A percentile compares a stretch with the other conserved stretches of the same genome.
Evolutionary conservation across 352 stramenopile genomes (phyloP).

Genomic region (Phytophthora macrochlamydospora): DNA sequence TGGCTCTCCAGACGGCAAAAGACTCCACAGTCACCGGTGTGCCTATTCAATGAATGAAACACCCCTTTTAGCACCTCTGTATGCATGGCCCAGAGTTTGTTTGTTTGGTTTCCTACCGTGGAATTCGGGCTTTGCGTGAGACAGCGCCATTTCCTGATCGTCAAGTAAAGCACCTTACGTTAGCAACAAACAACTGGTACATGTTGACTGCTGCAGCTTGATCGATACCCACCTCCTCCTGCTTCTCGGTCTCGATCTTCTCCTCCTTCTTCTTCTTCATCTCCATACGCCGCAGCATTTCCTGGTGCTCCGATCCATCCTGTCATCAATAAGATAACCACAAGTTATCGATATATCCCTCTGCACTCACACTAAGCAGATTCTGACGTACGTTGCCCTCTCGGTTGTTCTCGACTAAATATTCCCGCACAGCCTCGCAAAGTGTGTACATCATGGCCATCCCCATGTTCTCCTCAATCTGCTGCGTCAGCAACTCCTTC

Average conservation of each 20-base stretch:
- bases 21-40: slow-evolving; percentile 82
- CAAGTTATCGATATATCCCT: too few relatives aligned
- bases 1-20: slow-evolving; percentile 73
- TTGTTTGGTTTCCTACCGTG: slow-evolving; percentile 23
- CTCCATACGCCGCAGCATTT: slow-evolving; percentile 88
- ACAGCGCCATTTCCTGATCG: slow-evolving; percentile 32
- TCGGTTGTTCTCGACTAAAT: slow-evolving; percentile 89
- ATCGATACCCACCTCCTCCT: slow-evolving; percentile 35
- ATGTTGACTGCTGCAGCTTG: neutral
- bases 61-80: too few relatives aligned
- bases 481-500: slow-evolving; percentile 59
- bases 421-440: slow-evolving; percentile 83
- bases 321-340: slow-evolving; percentile 16
- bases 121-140: slow-evolving; percentile 36
- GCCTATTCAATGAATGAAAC: slow-evolving; percentile 29
- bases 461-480: slow-evolving; percentile 81
- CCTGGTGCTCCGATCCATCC: slow-evolving; percentile 88
- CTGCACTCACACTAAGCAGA: too few relatives aligned
- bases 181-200: slow-evolving; percentile 9
- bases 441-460: slow-evolving; percentile 91
- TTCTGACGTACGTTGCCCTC: slow-evolving; percentile 67
- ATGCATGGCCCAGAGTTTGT: too few relatives aligned
- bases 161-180: slow-evolving; percentile 7
- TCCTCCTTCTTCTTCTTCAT: slow-evolving; percentile 83
- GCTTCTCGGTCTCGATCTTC: slow-evolving; percentile 55